Base-by-base conservation (phyloP, 2,329 filamentous ascomycete species). In the Zymoseptoria crescenta region DNA sequence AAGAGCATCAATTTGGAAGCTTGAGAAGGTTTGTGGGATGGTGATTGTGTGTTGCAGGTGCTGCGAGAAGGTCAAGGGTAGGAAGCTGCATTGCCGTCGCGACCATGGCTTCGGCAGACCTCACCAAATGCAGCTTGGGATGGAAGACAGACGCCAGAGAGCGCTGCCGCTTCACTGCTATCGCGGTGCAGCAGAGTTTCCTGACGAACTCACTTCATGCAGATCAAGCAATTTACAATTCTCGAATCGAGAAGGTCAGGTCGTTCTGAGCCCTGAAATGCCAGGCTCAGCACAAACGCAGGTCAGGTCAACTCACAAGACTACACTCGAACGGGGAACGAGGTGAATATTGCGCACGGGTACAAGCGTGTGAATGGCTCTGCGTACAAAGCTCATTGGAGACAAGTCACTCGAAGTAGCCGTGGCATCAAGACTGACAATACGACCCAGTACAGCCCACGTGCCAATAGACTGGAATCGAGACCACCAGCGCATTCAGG, bases 1-100 rank as follows among this genome's bases (percentile, higher is more conserved):
- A 86, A 89, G 74, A 96, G 92, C 74, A 99, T 99, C 80, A 99
- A 99, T 76, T 81, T 97, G 65, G 94, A 99, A 76, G 90, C 88
- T 28, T 70, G 59, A 66, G 49, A 45, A 16, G 35, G 35, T 45
- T n/a, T 45, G 35, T 13, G 4, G n/a, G 35, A 45, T 45, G 35
- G 6, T 10, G 4, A 7, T 6, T 16, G 35, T 45, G 4, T 4
- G 5, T n/a, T 13, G 4, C 2, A 4, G 13, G 35, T 45, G 35
- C 35, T n/a, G 35, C 35, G 16, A 13, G 35, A n/a, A 13, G 3
- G 35, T 45, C 35, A 16, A 45, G 35, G 35, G n/a, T 13, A 45
- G 35, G 35, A 45, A n/a, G 35, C 35, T 13, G n/a, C 13, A 45
- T 45, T 45, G 35, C 35, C 13, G 10, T 16, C n/a, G 10, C 13